phyloP scores from a whole-genome alignment of 2,329 filamentous ascomycete genomes.

The Herpotrichia juniperi region DNA sequence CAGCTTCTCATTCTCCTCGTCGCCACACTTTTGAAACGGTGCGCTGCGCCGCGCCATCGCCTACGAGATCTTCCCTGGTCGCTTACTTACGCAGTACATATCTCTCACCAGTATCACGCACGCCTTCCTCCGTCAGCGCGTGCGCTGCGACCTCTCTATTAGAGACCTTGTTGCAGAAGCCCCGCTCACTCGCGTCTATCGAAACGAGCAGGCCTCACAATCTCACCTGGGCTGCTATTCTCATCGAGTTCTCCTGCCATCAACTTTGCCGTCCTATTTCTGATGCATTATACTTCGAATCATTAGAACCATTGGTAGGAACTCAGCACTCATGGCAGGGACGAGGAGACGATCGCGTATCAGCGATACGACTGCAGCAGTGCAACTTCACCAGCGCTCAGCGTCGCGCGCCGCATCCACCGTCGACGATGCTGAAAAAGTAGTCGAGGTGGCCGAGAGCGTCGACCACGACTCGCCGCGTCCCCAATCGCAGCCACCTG shows the following conservation, averaged over 20 bases:
- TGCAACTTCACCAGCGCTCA: slow-evolving; percentile 16
- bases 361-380: slow-evolving; percentile 18
- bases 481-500: slow-evolving; percentile 13
- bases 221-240: slow-evolving; percentile 18
- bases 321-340: slow-evolving; percentile 23
- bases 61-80: neutral
- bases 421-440: neutral
- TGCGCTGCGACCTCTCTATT: neutral
- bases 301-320: slow-evolving; percentile 1
- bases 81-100: slow-evolving; percentile 1
- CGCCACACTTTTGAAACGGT: slow-evolving; percentile 2
- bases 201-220: slow-evolving; percentile 15
- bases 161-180: slow-evolving; percentile 7
- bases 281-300: slow-evolving; percentile 9
- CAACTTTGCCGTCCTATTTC: slow-evolving; percentile 8
- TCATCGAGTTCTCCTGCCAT: slow-evolving; percentile 6
- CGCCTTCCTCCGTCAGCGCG: slow-evolving; percentile 12
- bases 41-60: neutral
- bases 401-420: slow-evolving; percentile 7
- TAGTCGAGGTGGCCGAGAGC: slow-evolving; percentile 8
- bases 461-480: slow-evolving; percentile 9
- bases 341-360: slow-evolving; percentile 27
- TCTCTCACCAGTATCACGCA: slow-evolving; percentile 3
- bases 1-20: neutral
- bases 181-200: slow-evolving; percentile 20